phyloP scores from a whole-genome alignment of 306 rosid species.

The Casuarina glauca region DNA sequence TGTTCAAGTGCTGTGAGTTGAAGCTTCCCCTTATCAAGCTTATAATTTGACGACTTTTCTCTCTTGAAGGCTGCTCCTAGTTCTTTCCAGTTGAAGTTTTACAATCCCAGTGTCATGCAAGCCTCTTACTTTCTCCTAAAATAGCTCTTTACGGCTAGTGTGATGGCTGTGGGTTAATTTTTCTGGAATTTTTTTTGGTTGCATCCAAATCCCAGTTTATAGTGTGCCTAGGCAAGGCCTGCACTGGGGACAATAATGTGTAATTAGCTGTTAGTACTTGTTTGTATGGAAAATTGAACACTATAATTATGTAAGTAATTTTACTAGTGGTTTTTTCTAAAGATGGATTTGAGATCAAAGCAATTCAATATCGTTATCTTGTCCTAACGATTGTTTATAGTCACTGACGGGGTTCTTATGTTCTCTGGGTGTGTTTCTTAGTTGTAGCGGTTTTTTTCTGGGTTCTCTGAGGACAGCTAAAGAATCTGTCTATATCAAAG shows the following conservation, averaged over 20 bases:
- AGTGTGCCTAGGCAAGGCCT: conserved; percentile 23
- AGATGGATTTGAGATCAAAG: neutral
- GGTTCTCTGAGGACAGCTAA: neutral
- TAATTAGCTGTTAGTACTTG: conserved; percentile 4
- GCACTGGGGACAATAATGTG: conserved; percentile 22
- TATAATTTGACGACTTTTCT: conserved; percentile 37
- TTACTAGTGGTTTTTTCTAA: conserved; percentile 7
- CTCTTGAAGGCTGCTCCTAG: conserved; percentile 23
- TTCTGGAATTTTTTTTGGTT: conserved; percentile 19
- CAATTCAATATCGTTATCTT: neutral
- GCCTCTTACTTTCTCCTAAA: conserved; percentile 9
- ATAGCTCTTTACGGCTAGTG: conserved; percentile 29
- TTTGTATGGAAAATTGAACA: conserved; percentile 14
- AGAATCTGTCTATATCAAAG: no score
- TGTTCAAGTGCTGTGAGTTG: conserved; percentile 29
- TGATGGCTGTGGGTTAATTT: conserved; percentile 9
- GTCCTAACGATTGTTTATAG: neutral
- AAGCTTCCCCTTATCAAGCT: conserved; percentile 32
- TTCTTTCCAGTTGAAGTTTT: conserved; percentile 16
- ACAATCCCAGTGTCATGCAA: neutral
- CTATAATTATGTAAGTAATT: conserved; percentile 8
- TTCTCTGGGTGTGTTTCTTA: neutral
- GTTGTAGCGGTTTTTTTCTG: neutral
- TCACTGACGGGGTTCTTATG: neutral
- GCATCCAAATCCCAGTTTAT: neutral